Evolutionary conservation across 2,329 filamentous ascomycete species (phyloP).

Genomic region (Penicillium sp.): DNA sequence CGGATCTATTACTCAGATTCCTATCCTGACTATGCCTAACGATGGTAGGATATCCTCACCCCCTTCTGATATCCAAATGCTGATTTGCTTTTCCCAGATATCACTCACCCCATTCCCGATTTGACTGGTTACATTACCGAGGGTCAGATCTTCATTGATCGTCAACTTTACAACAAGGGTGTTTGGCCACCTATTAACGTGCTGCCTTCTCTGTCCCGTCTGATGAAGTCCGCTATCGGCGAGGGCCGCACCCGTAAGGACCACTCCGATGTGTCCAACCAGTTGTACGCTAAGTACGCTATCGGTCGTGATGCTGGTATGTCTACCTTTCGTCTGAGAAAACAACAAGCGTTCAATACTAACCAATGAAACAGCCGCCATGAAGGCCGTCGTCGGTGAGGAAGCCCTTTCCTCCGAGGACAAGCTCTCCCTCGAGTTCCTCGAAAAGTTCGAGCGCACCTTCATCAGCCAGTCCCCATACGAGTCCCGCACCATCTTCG

Average conservation of each 20-base stretch:
- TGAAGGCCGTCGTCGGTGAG: conserved; percentile 99
- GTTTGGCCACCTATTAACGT: conserved; percentile 99
- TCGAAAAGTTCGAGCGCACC: conserved; percentile 95
- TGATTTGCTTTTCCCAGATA: conserved; percentile 57
- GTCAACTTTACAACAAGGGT: conserved; percentile 90
- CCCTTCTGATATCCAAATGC: neutral
- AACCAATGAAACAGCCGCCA: conserved; percentile 62
- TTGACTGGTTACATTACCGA: conserved; percentile 99
- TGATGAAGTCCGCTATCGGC: conserved; percentile 99
- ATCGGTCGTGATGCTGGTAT: conserved; percentile 86
- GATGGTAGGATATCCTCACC: conserved; percentile 60
- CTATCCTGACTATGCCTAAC: conserved; percentile 99
- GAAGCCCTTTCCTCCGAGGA: conserved; percentile 94
- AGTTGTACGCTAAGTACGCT: conserved; percentile 99
- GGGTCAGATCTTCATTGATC: conserved; percentile 97
- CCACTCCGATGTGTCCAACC: conserved; percentile 97
- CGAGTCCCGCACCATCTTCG: conserved; percentile 86
- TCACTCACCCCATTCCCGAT: conserved; percentile 98
- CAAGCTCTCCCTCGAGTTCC: conserved; percentile 95
- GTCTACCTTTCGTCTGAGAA: conserved; percentile 11
- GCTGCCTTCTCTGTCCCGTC: conserved; percentile 91
- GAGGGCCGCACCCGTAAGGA: conserved; percentile 96
- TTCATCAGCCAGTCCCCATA: conserved; percentile 93
- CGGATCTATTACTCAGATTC: conserved; percentile 98
- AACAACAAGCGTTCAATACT: neutral